Conservation (phyloP, 331 rosid genomes). For the Malus hybrid region DNA sequence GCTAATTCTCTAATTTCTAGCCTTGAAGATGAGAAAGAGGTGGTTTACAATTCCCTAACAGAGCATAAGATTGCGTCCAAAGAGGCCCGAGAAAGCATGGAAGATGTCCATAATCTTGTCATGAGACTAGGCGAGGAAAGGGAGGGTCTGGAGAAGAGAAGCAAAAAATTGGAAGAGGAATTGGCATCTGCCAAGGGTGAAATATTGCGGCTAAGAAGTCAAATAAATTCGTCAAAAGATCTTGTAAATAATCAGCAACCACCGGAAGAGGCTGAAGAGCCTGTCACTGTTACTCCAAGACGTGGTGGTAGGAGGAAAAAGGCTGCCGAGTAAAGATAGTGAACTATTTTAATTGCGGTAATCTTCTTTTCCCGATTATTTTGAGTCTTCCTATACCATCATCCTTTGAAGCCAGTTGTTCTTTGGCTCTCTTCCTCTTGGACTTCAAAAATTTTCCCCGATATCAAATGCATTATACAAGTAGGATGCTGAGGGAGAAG, state of each 20-base stretch:
- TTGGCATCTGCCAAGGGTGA: conserved; percentile 80
- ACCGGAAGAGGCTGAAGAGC: conserved; percentile 21
- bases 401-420: not conserved
- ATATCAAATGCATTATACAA: not conserved
- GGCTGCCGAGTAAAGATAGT: conserved; percentile 27
- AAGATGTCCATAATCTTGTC: conserved; percentile 72
- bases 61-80: conserved; percentile 49
- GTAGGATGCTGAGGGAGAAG: not conserved
- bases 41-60: conserved; percentile 40
- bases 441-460: not conserved
- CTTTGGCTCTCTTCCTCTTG: not conserved
- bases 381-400: not conserved
- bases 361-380: not conserved
- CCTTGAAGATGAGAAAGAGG: conserved; percentile 72
- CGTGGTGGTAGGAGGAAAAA: conserved; percentile 53
- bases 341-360: conserved; percentile 8
- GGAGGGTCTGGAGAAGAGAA: conserved; percentile 50
- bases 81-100: conserved; percentile 66
- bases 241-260: conserved; percentile 22
- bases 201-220: conserved; percentile 62
- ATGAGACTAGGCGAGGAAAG: conserved; percentile 56
- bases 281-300: conserved; percentile 37
- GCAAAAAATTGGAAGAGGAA: conserved; percentile 61
- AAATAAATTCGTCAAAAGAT: conserved; percentile 43
- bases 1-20: conserved; percentile 40